Conservation (phyloP, 306 rosid genomes). For the Corylus americana region DNA sequence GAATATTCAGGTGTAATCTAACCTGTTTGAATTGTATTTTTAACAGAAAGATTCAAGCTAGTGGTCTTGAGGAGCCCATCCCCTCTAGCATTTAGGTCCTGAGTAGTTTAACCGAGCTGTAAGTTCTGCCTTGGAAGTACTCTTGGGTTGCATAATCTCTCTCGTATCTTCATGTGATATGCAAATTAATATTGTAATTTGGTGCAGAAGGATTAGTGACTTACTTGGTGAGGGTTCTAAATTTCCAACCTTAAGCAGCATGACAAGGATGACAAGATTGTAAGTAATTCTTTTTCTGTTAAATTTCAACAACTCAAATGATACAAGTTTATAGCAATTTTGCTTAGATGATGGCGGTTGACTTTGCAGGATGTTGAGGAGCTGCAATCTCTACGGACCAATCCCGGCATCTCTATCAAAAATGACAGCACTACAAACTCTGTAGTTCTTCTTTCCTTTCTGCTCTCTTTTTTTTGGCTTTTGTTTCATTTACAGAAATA, state of each 20-base stretch:
- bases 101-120: constrained; percentile 23
- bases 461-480: neutral
- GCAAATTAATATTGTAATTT: neutral
- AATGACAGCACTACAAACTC: neutral
- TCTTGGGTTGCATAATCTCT: neutral
- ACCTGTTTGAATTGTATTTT: neutral
- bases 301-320: neutral
- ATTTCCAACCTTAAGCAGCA: constrained; percentile 18
- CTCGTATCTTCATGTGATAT: neutral
- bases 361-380: constrained; percentile 30
- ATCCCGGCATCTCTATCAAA: constrained; percentile 6
- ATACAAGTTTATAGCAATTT: neutral
- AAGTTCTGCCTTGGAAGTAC: constrained; percentile 18
- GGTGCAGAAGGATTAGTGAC: constrained; percentile 35
- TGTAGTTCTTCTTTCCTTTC: neutral
- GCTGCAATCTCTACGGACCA: constrained; percentile 24
- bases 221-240: constrained; percentile 18
- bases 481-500: neutral
- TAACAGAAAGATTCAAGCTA: constrained; percentile 37
- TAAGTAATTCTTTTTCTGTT: constrained; percentile 2
- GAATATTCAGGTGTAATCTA: neutral
- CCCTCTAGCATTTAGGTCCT: constrained; percentile 27
- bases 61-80: constrained; percentile 33
- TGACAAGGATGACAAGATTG: constrained; percentile 12
- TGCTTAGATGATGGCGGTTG: neutral